phyloP scores from a whole-genome alignment of 805 yeast species.

The Ogataea chonburiensis region DNA sequence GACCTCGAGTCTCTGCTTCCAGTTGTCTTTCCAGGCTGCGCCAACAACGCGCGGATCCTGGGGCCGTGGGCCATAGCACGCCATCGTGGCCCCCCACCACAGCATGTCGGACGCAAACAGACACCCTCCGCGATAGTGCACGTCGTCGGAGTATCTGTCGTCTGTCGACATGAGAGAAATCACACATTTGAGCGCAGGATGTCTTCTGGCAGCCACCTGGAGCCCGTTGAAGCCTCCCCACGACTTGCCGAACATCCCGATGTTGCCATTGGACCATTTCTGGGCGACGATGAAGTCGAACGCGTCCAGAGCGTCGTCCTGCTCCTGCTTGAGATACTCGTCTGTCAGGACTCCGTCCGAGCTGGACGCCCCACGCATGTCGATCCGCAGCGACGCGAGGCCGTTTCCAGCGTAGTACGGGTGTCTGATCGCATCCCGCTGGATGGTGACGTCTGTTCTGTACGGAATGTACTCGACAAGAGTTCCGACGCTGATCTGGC shows the following conservation, averaged over 20 bases:
- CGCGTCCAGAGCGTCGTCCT: slow-evolving; percentile 42
- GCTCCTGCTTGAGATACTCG: slow-evolving; percentile 44
- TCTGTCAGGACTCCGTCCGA: slow-evolving; percentile 42
- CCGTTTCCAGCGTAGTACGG: slow-evolving; percentile 49
- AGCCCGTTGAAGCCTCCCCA: slow-evolving; percentile 51
- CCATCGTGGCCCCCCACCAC: slow-evolving; percentile 52
- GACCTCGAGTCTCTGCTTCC: slow-evolving; percentile 39
- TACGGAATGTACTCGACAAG: slow-evolving; percentile 46
- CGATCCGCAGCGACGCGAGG: slow-evolving; percentile 43
- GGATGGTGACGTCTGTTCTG: slow-evolving; percentile 45
- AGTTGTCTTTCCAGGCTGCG: slow-evolving; percentile 39
- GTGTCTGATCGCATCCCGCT: slow-evolving; percentile 45
- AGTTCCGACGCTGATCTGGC: slow-evolving; percentile 36
- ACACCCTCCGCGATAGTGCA: slow-evolving; percentile 49
- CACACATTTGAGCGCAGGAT: slow-evolving; percentile 44
- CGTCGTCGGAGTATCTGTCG: slow-evolving; percentile 48
- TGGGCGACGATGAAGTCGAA: slow-evolving; percentile 44
- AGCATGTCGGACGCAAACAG: slow-evolving; percentile 45
- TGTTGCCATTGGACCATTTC: slow-evolving; percentile 44
- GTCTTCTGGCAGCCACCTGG: slow-evolving; percentile 46
- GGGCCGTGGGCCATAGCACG: slow-evolving; percentile 44
- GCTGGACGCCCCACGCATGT: slow-evolving; percentile 46
- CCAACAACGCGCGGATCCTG: slow-evolving; percentile 45
- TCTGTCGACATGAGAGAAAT: slow-evolving; percentile 47
- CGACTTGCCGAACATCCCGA: slow-evolving; percentile 49